Conservation (phyloP, 148 eudicot species). For the Diospyros kaki region DNA sequence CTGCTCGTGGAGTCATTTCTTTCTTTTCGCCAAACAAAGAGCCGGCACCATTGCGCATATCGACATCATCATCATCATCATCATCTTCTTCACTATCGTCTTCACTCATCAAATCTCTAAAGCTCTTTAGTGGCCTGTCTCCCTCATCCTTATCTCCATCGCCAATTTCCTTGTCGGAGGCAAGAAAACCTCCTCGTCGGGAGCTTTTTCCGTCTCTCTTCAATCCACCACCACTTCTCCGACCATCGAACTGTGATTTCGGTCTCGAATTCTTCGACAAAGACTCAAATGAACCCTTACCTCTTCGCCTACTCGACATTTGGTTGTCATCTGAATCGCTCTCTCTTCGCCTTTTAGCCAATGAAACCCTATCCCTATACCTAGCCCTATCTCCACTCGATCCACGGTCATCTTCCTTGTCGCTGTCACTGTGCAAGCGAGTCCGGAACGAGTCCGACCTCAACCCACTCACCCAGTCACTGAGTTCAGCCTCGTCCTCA, state of each 20-base stretch:
- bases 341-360: slow-evolving; percentile 39
- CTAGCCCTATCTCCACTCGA: slow-evolving; percentile 17
- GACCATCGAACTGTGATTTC: slow-evolving; percentile 7
- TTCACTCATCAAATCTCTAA: slow-evolving; percentile 56
- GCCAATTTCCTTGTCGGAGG: slow-evolving; percentile 19
- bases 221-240: slow-evolving; percentile 13
- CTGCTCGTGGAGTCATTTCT: slow-evolving; percentile 19
- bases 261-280: slow-evolving; percentile 15
- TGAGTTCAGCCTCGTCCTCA: slow-evolving; percentile 83
- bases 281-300: slow-evolving; percentile 7
- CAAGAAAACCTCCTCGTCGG: slow-evolving; percentile 14
- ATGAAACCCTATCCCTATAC: slow-evolving; percentile 14
- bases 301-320: slow-evolving; percentile 10
- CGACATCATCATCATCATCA: slow-evolving; percentile 29
- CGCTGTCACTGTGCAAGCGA: slow-evolving; percentile 41
- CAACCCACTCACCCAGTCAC: slow-evolving; percentile 77
- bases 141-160: slow-evolving; percentile 32
- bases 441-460: slow-evolving; percentile 45
- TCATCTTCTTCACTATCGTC: slow-evolving; percentile 36
- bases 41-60: slow-evolving; percentile 29
- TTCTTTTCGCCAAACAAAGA: slow-evolving; percentile 24
- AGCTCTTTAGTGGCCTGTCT: slow-evolving; percentile 31
- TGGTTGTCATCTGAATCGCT: slow-evolving; percentile 22
- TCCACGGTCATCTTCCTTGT: slow-evolving; percentile 21
- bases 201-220: slow-evolving; percentile 20